These are phyloP conservation scores for Penicillium hordei DNA, from an alignment of 2,329 filamentous ascomycete genomes.

Conservation along the genomic window DNA sequence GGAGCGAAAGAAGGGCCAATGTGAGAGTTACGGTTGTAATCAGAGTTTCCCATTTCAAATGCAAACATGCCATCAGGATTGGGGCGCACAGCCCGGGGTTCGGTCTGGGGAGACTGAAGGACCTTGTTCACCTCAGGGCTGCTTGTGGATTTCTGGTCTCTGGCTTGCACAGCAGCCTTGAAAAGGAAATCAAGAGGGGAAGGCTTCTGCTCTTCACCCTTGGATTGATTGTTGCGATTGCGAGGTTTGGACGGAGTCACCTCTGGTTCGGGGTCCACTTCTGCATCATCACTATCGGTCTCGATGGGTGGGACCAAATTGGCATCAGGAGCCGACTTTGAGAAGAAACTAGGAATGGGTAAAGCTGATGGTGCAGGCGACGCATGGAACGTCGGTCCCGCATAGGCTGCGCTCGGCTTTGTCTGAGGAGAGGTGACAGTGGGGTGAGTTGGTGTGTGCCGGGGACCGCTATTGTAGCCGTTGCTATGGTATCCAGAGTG, in stretches of 20 bases:
- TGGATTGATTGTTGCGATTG: conserved; percentile 32
- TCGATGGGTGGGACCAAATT: conserved; percentile 37
- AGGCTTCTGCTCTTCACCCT: conserved; percentile 51
- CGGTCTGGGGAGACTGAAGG: conserved; percentile 53
- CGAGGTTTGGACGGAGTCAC: conserved; percentile 48
- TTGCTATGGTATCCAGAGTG: conserved; percentile 26
- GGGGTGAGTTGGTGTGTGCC: conserved; percentile 33
- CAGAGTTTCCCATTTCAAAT: conserved; percentile 65
- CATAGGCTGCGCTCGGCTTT: conserved; percentile 59
- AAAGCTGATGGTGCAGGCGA: conserved; percentile 88
- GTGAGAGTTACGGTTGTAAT: conserved; percentile 48
- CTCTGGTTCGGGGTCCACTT: conserved; percentile 36
- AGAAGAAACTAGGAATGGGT: conserved; percentile 85
- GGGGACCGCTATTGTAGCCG: conserved; percentile 22
- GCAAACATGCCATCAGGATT: conserved; percentile 60
- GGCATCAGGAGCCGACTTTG: conserved; percentile 71
- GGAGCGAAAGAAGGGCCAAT: conserved; percentile 69
- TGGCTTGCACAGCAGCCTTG: conserved; percentile 71
- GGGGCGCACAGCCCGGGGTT: conserved; percentile 41
- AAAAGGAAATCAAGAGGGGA: conserved; percentile 91
- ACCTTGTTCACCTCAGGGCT: conserved; percentile 42
- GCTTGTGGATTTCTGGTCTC: conserved; percentile 56
- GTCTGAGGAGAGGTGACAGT: conserved; percentile 46
- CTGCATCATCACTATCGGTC: conserved; percentile 43
- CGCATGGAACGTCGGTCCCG: conserved; percentile 90